Percentiles rank a stretch among this genome's conserved stretches.
Conservation (phyloP, 495 filamentous ascomycete genomes). For the Viridothelium virens region DNA sequence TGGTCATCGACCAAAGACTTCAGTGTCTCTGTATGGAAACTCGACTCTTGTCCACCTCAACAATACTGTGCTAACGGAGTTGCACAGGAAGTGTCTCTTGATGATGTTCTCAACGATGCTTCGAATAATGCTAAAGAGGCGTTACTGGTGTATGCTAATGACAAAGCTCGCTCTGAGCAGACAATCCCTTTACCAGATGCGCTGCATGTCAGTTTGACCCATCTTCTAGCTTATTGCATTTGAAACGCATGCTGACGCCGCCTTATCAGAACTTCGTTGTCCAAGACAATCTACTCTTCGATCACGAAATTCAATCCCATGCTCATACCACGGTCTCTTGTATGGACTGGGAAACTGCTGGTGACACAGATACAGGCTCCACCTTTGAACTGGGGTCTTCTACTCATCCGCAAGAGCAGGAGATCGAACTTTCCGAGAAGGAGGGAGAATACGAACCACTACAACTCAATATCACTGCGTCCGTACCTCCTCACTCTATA, state of each 20-base stretch:
- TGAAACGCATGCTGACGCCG: neutral
- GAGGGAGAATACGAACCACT: neutral
- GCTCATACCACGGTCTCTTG: neutral
- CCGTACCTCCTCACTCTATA: neutral
- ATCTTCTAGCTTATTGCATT: neutral
- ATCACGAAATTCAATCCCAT: neutral
- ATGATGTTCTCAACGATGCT: slow-evolving; percentile 26
- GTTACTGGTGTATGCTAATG: slow-evolving; percentile 24
- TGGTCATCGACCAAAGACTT: slow-evolving; percentile 4
- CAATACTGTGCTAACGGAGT: slow-evolving; percentile 8
- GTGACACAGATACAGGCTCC: neutral
- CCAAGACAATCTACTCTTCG: slow-evolving; percentile 1
- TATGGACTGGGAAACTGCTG: neutral
- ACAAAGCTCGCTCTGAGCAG: slow-evolving; percentile 4
- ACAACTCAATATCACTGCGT: neutral
- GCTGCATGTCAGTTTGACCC: neutral
- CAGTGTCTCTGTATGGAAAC: slow-evolving; percentile 15
- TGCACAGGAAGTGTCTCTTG: slow-evolving; percentile 12
- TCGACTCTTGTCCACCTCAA: neutral
- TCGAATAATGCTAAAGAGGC: slow-evolving; percentile 20
- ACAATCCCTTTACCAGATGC: neutral
- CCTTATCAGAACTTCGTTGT: neutral
- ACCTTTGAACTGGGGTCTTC: neutral
- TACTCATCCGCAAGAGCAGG: neutral
- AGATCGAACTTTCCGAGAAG: neutral